These are phyloP conservation scores for Lathyrus aphaca DNA, from an alignment of 306 rosid species.

Conservation along the genomic window DNA sequence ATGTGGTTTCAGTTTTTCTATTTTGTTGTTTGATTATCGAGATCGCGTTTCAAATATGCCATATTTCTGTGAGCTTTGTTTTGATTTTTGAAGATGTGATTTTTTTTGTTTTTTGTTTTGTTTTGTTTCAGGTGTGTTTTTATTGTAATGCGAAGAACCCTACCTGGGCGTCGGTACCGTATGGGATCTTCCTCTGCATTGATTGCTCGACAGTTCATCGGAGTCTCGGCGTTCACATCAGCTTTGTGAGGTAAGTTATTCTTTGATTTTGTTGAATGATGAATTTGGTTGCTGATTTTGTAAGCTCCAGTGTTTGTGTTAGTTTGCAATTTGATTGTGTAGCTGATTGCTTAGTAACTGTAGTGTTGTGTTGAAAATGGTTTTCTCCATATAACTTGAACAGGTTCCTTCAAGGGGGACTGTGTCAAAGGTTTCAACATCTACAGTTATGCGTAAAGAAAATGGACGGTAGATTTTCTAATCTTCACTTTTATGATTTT, in stretches of 20 bases:
- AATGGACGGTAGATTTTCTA: constrained; percentile 63
- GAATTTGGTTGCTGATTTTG: not conserved
- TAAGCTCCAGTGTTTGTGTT: not conserved
- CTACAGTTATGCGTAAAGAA: constrained; percentile 56
- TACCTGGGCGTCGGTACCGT: constrained; percentile 85
- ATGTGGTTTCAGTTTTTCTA: not conserved
- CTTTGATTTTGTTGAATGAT: constrained; percentile 4
- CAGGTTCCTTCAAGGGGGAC: constrained; percentile 65
- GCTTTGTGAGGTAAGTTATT: constrained; percentile 70
- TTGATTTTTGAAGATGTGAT: constrained; percentile 21
- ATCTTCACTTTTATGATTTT: not conserved
- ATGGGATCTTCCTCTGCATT: constrained; percentile 88
- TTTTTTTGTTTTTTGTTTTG: no score
- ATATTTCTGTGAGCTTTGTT: not conserved
- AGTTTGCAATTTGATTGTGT: constrained; percentile 2
- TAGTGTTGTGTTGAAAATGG: not conserved
- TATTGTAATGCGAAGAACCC: constrained; percentile 87
- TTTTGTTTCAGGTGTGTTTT: constrained; percentile 66
- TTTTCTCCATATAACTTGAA: constrained; percentile 26
- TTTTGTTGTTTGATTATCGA: not conserved
- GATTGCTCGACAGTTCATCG: constrained; percentile 91
- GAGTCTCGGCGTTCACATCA: constrained; percentile 81
- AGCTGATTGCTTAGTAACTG: not conserved
- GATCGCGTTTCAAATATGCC: constrained; percentile 40
- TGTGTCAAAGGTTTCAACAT: constrained; percentile 56